These are phyloP conservation scores for Geotrichum phurueaensis DNA, from an alignment of 1,139 yeast species.

Conservation along the genomic window DNA sequence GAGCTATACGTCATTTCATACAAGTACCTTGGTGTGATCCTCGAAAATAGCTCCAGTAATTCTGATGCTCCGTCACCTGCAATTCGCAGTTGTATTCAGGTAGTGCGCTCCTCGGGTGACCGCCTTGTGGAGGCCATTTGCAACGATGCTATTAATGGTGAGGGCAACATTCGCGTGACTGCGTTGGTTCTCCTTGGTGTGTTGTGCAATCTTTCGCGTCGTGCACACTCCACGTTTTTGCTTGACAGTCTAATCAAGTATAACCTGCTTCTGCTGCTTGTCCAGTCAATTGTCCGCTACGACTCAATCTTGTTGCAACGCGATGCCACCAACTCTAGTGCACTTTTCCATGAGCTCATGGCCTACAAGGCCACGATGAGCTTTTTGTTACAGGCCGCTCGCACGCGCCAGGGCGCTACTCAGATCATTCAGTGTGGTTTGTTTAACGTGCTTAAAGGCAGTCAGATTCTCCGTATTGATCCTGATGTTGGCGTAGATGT, in stretches of 20 bases:
- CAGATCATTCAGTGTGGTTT: conserved; percentile 66
- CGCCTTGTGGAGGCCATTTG: conserved; percentile 59
- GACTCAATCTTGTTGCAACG: conserved; percentile 50
- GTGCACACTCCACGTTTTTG: conserved; percentile 49
- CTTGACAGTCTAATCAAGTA: conserved; percentile 56
- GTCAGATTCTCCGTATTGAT: conserved; percentile 58
- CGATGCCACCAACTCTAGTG: conserved; percentile 9
- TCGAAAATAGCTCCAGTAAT: neutral
- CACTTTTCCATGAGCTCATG: conserved; percentile 36
- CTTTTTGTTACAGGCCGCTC: conserved; percentile 67
- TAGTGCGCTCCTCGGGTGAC: conserved; percentile 55
- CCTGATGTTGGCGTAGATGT: conserved; percentile 71
- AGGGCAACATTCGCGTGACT: conserved; percentile 71
- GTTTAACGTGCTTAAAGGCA: conserved; percentile 54
- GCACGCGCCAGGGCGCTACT: conserved; percentile 69
- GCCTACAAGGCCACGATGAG: conserved; percentile 69
- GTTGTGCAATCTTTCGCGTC: conserved; percentile 52
- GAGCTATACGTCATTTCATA: conserved; percentile 72
- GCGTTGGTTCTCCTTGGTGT: conserved; percentile 70
- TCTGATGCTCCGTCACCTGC: conserved; percentile 1
- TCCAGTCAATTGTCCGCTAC: conserved; percentile 52
- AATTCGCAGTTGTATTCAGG: conserved; percentile 32
- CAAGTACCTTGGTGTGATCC: conserved; percentile 44
- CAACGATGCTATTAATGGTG: conserved; percentile 75
- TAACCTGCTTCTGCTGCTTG: conserved; percentile 58